Evolutionary conservation across 371 early-diverging fungal species (phyloP).

Genomic region (Saksenaea oblongispora): DNA sequence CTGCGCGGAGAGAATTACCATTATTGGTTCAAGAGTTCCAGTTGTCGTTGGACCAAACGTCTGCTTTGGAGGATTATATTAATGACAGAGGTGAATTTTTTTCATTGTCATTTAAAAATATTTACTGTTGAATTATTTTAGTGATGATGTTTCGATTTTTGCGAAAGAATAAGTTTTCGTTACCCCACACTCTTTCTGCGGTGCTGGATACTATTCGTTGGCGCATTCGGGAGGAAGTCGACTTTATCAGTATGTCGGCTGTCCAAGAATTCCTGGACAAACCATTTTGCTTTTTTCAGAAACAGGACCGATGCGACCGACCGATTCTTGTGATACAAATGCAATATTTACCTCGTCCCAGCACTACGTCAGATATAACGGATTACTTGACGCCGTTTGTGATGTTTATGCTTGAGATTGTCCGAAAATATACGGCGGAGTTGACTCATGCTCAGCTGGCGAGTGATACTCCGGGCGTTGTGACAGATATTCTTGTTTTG

Average conservation of each 20-base stretch:
- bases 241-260: slow-evolving; percentile 13
- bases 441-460: slow-evolving; percentile 21
- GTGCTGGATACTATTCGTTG: slow-evolving; percentile 44
- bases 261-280: slow-evolving; percentile 22
- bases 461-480: slow-evolving; percentile 15
- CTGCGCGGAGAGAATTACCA: slow-evolving; percentile 38
- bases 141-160: slow-evolving; percentile 47
- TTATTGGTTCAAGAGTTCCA: slow-evolving; percentile 36
- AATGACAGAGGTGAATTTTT: slow-evolving; percentile 34
- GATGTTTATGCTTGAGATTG: slow-evolving; percentile 42
- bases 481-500: slow-evolving; percentile 33
- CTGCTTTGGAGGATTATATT: slow-evolving; percentile 34
- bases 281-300: slow-evolving; percentile 43
- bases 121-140: slow-evolving; percentile 7
- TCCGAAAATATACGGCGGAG: slow-evolving; percentile 27
- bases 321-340: slow-evolving; percentile 40
- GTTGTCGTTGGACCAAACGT: slow-evolving; percentile 23
- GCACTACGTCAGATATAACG: slow-evolving; percentile 14
- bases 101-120: background rate
- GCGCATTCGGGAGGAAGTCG: slow-evolving; percentile 36
- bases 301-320: slow-evolving; percentile 30
- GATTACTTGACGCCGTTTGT: slow-evolving; percentile 34
- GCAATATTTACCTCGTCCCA: slow-evolving; percentile 25
- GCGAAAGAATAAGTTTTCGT: slow-evolving; percentile 32
- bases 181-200: slow-evolving; percentile 36